These are phyloP conservation scores for Ogataea nonfermentans DNA, from an alignment of 805 yeast genomes.

Conservation along the genomic window DNA sequence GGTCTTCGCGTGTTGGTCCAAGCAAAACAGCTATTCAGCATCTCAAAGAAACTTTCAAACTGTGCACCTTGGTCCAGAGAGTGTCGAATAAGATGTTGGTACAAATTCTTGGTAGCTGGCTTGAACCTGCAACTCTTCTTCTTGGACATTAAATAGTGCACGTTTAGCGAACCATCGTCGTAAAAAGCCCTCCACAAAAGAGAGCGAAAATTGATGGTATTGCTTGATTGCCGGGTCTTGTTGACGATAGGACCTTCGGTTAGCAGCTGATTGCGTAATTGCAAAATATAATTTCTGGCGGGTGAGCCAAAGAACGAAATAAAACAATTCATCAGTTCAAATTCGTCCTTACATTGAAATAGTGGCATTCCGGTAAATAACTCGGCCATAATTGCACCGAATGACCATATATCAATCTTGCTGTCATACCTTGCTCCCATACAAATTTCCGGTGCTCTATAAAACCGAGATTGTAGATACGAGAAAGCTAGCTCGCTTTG, in stretches of 20 bases:
- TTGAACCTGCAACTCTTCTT: conserved; percentile 20
- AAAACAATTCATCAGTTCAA: conserved; percentile 44
- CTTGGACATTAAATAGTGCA: conserved; percentile 18
- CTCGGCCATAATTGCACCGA: conserved; percentile 92
- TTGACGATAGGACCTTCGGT: conserved; percentile 36
- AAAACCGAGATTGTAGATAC: conserved; percentile 63
- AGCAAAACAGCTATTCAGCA: conserved; percentile 31
- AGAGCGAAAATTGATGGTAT: conserved; percentile 18
- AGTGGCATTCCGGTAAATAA: conserved; percentile 56
- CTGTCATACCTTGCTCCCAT: conserved; percentile 59
- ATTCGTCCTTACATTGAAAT: conserved; percentile 49
- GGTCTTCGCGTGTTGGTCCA: conserved; percentile 38
- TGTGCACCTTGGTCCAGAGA: conserved; percentile 1
- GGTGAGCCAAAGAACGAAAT: conserved; percentile 50
- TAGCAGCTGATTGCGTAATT: conserved; percentile 39
- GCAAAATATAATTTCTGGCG: conserved; percentile 37
- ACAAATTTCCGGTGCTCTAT: conserved; percentile 76
- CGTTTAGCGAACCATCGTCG: conserved; percentile 28
- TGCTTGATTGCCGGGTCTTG: conserved; percentile 4
- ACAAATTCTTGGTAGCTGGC: conserved; percentile 20
- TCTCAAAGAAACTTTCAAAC: conserved; percentile 25
- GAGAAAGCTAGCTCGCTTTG: conserved; percentile 44
- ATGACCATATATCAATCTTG: conserved; percentile 83
- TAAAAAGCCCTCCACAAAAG: conserved; percentile 39
- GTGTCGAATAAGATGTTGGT: conserved; percentile 14